A percentile compares a stretch with the other conserved stretches of the same genome.
Evolutionary conservation across 2,329 filamentous ascomycete species (phyloP).

Genomic region (Xylariaceae sp.): DNA sequence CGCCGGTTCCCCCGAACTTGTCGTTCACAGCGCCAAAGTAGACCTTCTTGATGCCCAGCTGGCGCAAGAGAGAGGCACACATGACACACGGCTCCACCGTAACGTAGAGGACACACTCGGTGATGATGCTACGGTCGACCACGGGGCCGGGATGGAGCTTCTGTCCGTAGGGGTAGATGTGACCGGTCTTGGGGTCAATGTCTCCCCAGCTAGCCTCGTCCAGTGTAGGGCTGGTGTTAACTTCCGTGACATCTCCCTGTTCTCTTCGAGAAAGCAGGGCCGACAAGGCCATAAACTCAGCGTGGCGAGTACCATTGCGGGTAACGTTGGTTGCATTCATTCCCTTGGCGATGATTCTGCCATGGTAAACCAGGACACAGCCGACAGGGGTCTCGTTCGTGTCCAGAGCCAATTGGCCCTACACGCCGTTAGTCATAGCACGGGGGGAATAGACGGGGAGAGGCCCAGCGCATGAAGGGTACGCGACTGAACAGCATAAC

Average conservation of each 20-base stretch:
- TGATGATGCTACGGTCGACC: conserved; percentile 61
- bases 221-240: conserved; percentile 17
- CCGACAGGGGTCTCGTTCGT: conserved; percentile 94
- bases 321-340: conserved; percentile 97
- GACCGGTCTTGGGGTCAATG: conserved; percentile 46
- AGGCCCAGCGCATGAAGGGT: too few species aligned
- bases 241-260: conserved; percentile 20
- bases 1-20: conserved; percentile 92
- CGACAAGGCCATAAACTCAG: conserved; percentile 82
- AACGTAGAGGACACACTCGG: conserved; percentile 75
- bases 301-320: conserved; percentile 85
- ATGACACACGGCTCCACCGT: conserved; percentile 98
- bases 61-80: conserved; percentile 88
- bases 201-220: conserved; percentile 40
- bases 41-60: conserved; percentile 80
- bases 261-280: conserved; percentile 42
- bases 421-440: neutral
- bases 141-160: conserved; percentile 47
- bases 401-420: conserved; percentile 79
- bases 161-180: conserved; percentile 55
- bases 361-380: conserved; percentile 81
- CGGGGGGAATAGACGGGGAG: neutral
- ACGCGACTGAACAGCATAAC: too few species aligned
- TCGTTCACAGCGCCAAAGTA: conserved; percentile 96
- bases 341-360: conserved; percentile 72